Base-by-base conservation (phyloP, 345 rosid genomes). In the Pugionium cornutum region DNA sequence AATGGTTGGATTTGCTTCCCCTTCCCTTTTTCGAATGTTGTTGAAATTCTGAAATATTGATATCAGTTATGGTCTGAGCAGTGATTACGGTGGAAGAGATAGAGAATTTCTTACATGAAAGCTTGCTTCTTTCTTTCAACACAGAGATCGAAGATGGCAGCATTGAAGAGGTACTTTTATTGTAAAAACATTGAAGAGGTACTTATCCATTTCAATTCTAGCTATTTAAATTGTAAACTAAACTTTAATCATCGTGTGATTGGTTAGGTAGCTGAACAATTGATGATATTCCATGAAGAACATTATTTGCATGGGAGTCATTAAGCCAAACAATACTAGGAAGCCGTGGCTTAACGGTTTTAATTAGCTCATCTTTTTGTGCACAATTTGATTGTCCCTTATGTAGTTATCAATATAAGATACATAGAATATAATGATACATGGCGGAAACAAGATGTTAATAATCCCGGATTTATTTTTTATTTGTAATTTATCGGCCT, bases 111-210 rank as follows among this genome's bases (percentile, higher is more conserved):
- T 81, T 91, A 33, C 84, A 91, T 58, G 94, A 91, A 78, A 79
- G 75, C 65, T 67, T 88, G 85, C 75, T 91, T 42, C 82, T 91
- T 31, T 77, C 83, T 58, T 86, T 91, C 77, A 88, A 86, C 67
- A 84, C 97, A 43, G 91, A 91, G 70, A 78, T 91, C 4, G 97
- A 91, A 69, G 94, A 91, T 73, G 97, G 94, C 54, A 91, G 94
- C 86, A 86, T 88, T 65, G 94, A 88, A 60, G 83, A 88, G 83
- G 95, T 83, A 58, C 36, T 9, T 42, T 18, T 18, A 18, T 18
- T 18, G 18, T 18, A 18, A 18, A 18, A 18, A 18, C 86, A 86
- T 88, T 65, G 94, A 88, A 60, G 83, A 88, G 83, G 95, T 83
- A 58, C 36, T 9, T 42, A 6, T 53, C 36, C 47, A 7, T 4